Evolutionary conservation across 192 early-diverging fungal genomes (phyloP).

Genomic region (Podila horticola): DNA sequence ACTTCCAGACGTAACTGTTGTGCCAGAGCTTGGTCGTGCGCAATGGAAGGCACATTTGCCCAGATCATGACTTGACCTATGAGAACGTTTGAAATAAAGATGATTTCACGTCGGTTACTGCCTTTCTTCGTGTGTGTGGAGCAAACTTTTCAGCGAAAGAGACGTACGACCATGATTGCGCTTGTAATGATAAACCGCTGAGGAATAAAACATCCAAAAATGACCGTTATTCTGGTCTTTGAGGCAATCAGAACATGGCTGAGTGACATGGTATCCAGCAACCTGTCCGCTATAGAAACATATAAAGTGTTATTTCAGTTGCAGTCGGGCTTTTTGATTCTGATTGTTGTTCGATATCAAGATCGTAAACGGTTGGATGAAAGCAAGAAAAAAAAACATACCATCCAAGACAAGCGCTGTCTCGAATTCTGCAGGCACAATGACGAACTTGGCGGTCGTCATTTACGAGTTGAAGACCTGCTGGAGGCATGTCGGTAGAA

Average conservation of each 20-base stretch:
- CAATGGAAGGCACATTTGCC: conserved; percentile 36
- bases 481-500: conserved; percentile 48
- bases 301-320: neutral
- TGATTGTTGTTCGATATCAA: too few species aligned
- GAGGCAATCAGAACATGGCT: conserved; percentile 45
- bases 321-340: too few species aligned
- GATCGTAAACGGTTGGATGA: too few species aligned
- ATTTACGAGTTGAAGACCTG: conserved; percentile 40
- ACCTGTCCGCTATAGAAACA: conserved; percentile 29
- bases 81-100: neutral
- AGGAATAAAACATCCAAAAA: conserved; percentile 55
- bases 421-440: conserved; percentile 44
- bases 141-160: too few species aligned
- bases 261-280: conserved; percentile 50
- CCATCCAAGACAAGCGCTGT: conserved; percentile 50
- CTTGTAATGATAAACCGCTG: conserved; percentile 46
- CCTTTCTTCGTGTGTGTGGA: too few species aligned
- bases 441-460: conserved; percentile 49
- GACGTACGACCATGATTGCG: conserved; percentile 27
- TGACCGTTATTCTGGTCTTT: conserved; percentile 49
- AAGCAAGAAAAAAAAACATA: neutral
- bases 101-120: too few species aligned
- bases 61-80: conserved; percentile 43
- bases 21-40: conserved; percentile 34
- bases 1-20: conserved; percentile 32